These are phyloP conservation scores for Labyrinthula sp. DNA, from an alignment of 352 stramenopile genomes.

Conservation along the genomic window DNA sequence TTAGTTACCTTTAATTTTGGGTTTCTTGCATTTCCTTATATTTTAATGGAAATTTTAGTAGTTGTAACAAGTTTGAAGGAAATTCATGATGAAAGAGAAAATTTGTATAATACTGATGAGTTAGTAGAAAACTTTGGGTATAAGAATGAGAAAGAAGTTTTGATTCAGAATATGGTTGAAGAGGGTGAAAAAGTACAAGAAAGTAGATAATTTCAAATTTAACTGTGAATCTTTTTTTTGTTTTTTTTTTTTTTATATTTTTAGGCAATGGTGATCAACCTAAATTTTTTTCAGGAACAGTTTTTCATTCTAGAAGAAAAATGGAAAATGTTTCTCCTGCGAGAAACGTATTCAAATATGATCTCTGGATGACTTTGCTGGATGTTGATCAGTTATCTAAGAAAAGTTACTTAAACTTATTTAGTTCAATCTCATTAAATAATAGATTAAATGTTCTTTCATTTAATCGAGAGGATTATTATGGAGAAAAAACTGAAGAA, in stretches of 20 bases:
- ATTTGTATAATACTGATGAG: too few relatives aligned
- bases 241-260: background rate
- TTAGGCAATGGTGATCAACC: background rate
- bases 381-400: slow-evolving; percentile 8
- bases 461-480: slow-evolving; percentile 11
- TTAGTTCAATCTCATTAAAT: slow-evolving; percentile 3
- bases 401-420: slow-evolving; percentile 1
- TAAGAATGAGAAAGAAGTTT: too few relatives aligned
- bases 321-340: slow-evolving; percentile 5
- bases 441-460: slow-evolving; percentile 10
- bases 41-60: too few relatives aligned
- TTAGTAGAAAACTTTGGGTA: too few relatives aligned
- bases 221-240: too few relatives aligned
- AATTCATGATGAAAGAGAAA: too few relatives aligned
- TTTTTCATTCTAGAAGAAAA: slow-evolving; percentile 18
- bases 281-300: slow-evolving; percentile 16
- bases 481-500: background rate
- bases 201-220: too few relatives aligned
- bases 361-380: slow-evolving; percentile 20
- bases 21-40: too few relatives aligned
- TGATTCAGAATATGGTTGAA: too few relatives aligned
- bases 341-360: slow-evolving; percentile 13
- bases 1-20: too few relatives aligned
- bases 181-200: too few relatives aligned
- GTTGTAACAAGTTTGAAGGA: too few relatives aligned